Conservation (phyloP, 495 filamentous ascomycete species). For the Lasiosphaeriaceae sp. region DNA sequence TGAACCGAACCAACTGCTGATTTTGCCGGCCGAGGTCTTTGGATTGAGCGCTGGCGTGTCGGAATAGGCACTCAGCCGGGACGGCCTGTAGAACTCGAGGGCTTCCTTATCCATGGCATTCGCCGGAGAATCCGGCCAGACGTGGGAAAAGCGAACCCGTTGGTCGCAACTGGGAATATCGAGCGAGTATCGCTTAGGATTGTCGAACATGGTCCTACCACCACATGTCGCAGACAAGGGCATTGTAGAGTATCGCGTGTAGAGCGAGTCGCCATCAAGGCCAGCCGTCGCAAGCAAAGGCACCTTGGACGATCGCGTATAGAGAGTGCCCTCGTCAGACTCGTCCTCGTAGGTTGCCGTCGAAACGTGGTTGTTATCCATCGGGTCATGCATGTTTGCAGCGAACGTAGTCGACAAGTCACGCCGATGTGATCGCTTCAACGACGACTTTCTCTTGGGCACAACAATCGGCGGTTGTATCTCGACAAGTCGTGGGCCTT, state of each 20-base stretch:
- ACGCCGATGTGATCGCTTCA: not conserved
- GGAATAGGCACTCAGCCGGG: no score
- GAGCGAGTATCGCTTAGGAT: no score
- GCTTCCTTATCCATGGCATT: not conserved
- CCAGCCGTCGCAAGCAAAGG: no score
- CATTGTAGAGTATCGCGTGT: no score
- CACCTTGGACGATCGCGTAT: no score
- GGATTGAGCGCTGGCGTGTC: no score
- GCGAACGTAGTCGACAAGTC: not conserved
- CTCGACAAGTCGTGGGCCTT: constrained; percentile 22
- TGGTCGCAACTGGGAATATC: not conserved
- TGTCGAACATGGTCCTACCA: no score
- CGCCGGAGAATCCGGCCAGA: not conserved
- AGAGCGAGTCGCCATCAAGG: no score
- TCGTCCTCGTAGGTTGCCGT: not conserved
- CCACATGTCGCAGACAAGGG: no score
- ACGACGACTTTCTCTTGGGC: constrained; percentile 16
- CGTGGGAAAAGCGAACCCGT: not conserved
- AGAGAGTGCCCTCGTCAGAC: no score
- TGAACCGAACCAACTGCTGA: not conserved
- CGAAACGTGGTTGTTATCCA: not conserved
- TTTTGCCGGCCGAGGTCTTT: no score
- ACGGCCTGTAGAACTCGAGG: no score
- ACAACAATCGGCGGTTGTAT: constrained; percentile 17
- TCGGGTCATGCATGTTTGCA: not conserved